phyloP scores from a whole-genome alignment of 2,329 filamentous ascomycete genomes.

The Penicillium glabrum region DNA sequence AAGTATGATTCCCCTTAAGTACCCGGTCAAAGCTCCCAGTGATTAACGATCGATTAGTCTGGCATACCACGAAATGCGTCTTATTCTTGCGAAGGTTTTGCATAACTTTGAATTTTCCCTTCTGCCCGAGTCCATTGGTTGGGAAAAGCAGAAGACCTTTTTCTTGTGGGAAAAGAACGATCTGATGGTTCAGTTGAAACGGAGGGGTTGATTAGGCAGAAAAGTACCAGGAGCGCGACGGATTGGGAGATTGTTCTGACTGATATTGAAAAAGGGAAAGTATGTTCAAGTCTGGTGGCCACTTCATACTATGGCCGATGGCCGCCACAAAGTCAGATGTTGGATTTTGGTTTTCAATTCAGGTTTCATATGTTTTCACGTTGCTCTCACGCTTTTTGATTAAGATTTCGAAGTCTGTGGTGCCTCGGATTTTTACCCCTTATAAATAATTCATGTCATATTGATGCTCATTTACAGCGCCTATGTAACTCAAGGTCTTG shows the following conservation, averaged over 20 bases:
- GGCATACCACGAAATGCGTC: slow-evolving; percentile 18
- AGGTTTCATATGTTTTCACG: too few relatives aligned
- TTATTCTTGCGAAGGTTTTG: slow-evolving; percentile 15
- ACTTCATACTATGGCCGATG: too few relatives aligned
- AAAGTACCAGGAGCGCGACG: not conserved
- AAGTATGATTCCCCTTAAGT: slow-evolving; percentile 7
- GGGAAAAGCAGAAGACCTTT: slow-evolving; percentile 9
- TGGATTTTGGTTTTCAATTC: too few relatives aligned
- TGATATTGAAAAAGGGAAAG: not conserved
- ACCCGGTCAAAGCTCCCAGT: not conserved
- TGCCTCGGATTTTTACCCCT: too few relatives aligned
- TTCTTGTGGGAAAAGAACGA: slow-evolving; percentile 10
- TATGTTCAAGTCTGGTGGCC: too few relatives aligned
- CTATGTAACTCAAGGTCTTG: not conserved
- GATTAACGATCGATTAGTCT: slow-evolving; percentile 1
- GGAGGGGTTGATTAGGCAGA: not conserved
- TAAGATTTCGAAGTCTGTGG: too few relatives aligned
- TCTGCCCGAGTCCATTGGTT: slow-evolving; percentile 6
- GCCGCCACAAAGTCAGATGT: too few relatives aligned
- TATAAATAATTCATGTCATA: too few relatives aligned
- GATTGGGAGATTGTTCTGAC: not conserved
- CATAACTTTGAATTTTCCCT: slow-evolving; percentile 18
- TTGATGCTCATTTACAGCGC: not conserved
- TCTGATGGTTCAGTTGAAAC: slow-evolving; percentile 11
- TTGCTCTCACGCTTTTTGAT: not conserved